Conservation (phyloP, 768 basidiomycete species). For the Amanita fuliginea region DNA sequence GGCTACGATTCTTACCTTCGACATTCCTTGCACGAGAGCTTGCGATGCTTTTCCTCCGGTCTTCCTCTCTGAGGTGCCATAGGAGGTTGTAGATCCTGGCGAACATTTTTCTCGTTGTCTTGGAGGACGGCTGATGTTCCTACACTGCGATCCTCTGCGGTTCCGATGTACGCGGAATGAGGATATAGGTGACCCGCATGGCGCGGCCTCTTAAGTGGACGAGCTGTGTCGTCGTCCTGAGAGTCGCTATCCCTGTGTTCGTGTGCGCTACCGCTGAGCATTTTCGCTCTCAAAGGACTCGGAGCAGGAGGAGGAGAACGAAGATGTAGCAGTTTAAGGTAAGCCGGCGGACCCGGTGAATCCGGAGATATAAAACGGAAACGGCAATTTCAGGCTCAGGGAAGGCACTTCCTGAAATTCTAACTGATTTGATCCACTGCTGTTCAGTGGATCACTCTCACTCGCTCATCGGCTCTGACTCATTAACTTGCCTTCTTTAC, state of each 20-base stretch:
- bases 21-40: slow-evolving; percentile 41
- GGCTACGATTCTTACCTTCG: slow-evolving; percentile 23
- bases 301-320: neutral
- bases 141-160: neutral
- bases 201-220: slow-evolving; percentile 3
- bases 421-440: slow-evolving; percentile 6
- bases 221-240: neutral
- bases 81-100: neutral
- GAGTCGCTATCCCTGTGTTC: neutral
- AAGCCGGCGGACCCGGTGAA: slow-evolving; percentile 6
- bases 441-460: slow-evolving; percentile 2
- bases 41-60: slow-evolving; percentile 31
- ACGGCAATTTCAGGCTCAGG: slow-evolving; percentile 6
- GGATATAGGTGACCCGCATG: neutral
- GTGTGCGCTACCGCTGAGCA: neutral
- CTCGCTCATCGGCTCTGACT: neutral
- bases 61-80: slow-evolving; percentile 6
- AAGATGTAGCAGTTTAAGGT: slow-evolving; percentile 4
- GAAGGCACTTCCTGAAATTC: slow-evolving; percentile 1
- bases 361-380: slow-evolving; percentile 5
- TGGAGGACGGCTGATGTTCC: neutral
- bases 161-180: slow-evolving; percentile 1
- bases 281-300: neutral
- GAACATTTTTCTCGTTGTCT: neutral
- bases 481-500: neutral